A percentile compares a stretch with the other conserved stretches of the same genome.
Conservation (phyloP, 148 eudicot species). For the Spergularia marina region DNA sequence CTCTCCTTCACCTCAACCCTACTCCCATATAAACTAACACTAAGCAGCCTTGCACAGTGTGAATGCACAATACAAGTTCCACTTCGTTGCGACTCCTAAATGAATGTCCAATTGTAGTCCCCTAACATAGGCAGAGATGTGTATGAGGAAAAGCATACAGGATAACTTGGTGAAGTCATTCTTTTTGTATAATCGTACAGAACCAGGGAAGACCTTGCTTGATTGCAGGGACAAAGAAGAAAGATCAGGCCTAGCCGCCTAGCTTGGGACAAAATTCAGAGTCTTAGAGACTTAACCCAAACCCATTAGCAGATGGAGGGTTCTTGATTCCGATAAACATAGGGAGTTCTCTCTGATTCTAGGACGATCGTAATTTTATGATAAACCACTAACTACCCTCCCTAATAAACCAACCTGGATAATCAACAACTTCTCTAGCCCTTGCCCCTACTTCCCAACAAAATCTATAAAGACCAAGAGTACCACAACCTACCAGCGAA, state of each 20-base stretch:
- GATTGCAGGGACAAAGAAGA: not conserved
- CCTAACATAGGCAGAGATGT: not conserved
- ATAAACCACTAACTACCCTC: too few species aligned
- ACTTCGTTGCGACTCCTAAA: constrained; percentile 2
- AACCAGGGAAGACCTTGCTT: not conserved
- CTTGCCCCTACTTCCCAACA: not conserved
- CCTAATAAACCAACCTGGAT: not conserved
- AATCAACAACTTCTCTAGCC: not conserved
- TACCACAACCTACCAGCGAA: not conserved
- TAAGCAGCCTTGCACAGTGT: not conserved
- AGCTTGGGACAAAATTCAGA: not conserved
- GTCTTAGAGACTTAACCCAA: not conserved
- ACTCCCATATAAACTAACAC: not conserved
- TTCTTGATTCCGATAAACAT: not conserved
- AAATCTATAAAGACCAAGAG: not conserved
- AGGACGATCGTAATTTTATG: too few species aligned
- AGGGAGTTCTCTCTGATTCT: not conserved
- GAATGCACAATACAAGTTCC: not conserved
- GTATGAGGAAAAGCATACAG: not conserved
- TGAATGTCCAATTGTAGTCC: not conserved
- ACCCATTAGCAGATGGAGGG: not conserved
- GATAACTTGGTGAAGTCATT: not conserved
- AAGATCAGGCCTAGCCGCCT: not conserved
- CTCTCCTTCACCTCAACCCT: not conserved
- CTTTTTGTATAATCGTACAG: not conserved